Evolutionary conservation across 176 grass and related monocot genomes (phyloP).

Genomic region (Aegilops sharonensis): DNA sequence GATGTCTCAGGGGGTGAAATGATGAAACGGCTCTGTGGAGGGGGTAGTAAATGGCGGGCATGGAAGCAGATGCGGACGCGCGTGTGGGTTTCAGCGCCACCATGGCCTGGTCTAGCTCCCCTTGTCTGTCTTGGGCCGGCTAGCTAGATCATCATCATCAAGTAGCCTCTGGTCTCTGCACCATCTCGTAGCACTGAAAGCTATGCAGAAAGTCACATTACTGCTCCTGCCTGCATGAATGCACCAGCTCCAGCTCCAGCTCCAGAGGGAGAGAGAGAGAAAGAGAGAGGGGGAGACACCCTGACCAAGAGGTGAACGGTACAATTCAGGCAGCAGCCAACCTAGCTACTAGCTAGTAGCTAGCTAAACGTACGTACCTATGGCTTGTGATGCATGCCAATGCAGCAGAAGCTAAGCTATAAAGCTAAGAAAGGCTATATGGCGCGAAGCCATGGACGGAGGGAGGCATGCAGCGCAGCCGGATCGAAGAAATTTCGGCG

Average conservation of each 20-base stretch:
- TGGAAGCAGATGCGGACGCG: conserved; percentile 41
- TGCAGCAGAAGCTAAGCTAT: background rate
- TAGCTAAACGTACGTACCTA: background rate
- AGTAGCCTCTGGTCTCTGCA: conserved; percentile 8
- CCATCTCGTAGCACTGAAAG: conserved; percentile 51
- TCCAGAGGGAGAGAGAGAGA: background rate
- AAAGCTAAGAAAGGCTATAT: background rate
- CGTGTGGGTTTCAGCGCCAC: conserved; percentile 67
- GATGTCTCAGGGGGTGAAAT: conserved; percentile 24
- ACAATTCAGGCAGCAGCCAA: background rate
- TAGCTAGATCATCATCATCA: conserved; percentile 7
- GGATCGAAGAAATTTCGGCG: background rate
- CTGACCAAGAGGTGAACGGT: conserved; percentile 23
- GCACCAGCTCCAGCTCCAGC: background rate
- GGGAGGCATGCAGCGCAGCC: background rate
- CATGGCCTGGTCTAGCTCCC: conserved; percentile 15
- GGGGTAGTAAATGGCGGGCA: conserved; percentile 23
- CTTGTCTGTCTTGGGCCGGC: conserved; percentile 37
- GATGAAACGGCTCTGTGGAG: conserved; percentile 36
- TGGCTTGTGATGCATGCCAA: conserved; percentile 23
- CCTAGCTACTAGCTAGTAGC: background rate
- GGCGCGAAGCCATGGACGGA: background rate
- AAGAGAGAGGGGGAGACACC: background rate
- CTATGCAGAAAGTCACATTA: conserved; percentile 37
- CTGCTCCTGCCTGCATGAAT: conserved; percentile 11